phyloP scores from a whole-genome alignment of 352 stramenopile species.

The Thraustotheca clavata region DNA sequence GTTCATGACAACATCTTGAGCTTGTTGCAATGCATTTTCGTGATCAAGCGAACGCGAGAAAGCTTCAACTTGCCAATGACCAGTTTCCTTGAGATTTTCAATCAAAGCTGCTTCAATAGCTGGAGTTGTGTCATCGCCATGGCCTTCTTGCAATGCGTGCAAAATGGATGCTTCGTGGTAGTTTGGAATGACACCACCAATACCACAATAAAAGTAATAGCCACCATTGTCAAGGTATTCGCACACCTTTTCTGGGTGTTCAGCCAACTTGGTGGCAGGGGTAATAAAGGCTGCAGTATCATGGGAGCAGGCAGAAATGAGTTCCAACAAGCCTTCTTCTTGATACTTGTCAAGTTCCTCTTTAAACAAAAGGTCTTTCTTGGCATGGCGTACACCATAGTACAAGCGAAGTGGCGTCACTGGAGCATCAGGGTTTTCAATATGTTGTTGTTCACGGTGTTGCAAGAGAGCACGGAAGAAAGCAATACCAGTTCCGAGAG shows the following conservation, averaged over 20 bases:
- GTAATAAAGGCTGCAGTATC: slow-evolving; percentile 14
- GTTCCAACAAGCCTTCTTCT: slow-evolving; percentile 54
- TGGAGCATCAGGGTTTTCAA: slow-evolving; percentile 24
- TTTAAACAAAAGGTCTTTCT: slow-evolving; percentile 95
- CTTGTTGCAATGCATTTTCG: slow-evolving; percentile 18
- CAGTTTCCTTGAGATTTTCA: slow-evolving; percentile 6
- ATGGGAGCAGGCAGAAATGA: slow-evolving; percentile 16
- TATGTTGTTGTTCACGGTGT: slow-evolving; percentile 62
- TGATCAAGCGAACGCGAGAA: slow-evolving; percentile 9
- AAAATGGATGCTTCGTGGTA: slow-evolving; percentile 18
- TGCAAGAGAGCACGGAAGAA: slow-evolving; percentile 89
- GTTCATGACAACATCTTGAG: slow-evolving; percentile 7
- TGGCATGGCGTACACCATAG: slow-evolving; percentile 92
- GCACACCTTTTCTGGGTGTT: neutral
- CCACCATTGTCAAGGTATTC: slow-evolving; percentile 20
- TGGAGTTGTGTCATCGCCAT: slow-evolving; percentile 4
- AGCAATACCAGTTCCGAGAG: slow-evolving; percentile 82
- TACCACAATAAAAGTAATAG: slow-evolving; percentile 21
- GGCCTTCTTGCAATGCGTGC: neutral
- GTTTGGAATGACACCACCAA: slow-evolving; percentile 11
- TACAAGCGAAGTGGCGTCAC: slow-evolving; percentile 82
- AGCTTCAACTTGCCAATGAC: slow-evolving; percentile 18
- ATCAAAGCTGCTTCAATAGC: neutral
- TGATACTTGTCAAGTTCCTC: slow-evolving; percentile 85
- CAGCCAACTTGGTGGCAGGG: slow-evolving; percentile 7